Evolutionary conservation across 768 basidiomycete genomes (phyloP).

Genomic region (Clitopilus passeckerianus): DNA sequence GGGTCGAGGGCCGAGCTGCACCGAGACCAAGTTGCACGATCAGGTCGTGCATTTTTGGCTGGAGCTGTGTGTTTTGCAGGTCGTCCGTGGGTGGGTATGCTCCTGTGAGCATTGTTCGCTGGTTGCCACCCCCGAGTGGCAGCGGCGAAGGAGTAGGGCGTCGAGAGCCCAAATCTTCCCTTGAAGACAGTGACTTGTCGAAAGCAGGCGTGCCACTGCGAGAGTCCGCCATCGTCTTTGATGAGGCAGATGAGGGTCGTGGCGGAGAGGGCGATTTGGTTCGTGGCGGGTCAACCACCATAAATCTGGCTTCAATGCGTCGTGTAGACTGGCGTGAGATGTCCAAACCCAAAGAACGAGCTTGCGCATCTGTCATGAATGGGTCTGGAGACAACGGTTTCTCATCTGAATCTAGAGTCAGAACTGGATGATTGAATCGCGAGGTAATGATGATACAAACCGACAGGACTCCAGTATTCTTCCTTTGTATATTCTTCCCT

Average conservation of each 20-base stretch:
- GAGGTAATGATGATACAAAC: conserved; percentile 3
- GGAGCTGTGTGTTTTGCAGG: background rate
- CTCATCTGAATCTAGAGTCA: conserved; percentile 1
- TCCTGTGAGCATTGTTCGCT: background rate
- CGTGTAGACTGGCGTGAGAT: conserved; percentile 9
- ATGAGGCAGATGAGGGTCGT: background rate
- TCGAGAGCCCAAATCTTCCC: background rate
- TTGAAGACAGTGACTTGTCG: background rate
- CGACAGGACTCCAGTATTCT: conserved; percentile 3
- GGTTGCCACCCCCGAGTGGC: background rate
- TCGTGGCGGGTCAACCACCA: background rate
- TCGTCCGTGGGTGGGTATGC: background rate
- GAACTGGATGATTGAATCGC: background rate
- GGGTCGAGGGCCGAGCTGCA: background rate
- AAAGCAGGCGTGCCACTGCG: background rate
- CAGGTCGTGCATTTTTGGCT: background rate
- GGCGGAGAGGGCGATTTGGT: background rate
- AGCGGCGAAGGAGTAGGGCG: background rate
- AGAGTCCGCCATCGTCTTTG: background rate
- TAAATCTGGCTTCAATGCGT: conserved; percentile 12
- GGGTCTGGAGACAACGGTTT: conserved; percentile 9
- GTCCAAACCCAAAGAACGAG: conserved; percentile 10
- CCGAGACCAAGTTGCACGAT: background rate
- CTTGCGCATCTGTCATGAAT: conserved; percentile 13
- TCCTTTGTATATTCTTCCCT: background rate